A percentile compares a stretch with the other conserved stretches of the same genome.
These are phyloP conservation scores for Blastomyces percursus DNA, from an alignment of 2,329 filamentous ascomycete genomes.

Conservation along the genomic window DNA sequence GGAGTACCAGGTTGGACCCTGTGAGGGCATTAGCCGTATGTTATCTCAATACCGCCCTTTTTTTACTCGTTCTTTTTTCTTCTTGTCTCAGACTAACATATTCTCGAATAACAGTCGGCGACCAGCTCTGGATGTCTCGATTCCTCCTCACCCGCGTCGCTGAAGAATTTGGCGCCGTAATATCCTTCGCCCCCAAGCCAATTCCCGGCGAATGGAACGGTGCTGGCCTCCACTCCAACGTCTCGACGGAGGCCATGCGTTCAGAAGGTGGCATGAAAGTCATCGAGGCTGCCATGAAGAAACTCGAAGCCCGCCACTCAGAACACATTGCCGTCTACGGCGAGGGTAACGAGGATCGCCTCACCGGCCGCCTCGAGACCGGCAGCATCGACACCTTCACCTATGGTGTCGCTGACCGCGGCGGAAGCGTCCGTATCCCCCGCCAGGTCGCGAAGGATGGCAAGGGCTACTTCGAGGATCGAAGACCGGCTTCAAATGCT, in stretches of 20 bases:
- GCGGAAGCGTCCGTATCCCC: constrained; percentile 85
- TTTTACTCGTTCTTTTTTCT: no score
- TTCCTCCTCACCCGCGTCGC: constrained; percentile 84
- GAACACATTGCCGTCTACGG: constrained; percentile 92
- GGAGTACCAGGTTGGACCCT: constrained; percentile 96
- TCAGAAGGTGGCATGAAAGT: constrained; percentile 86
- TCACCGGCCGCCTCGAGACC: constrained; percentile 91
- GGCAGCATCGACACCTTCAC: constrained; percentile 86
- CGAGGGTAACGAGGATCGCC: constrained; percentile 87
- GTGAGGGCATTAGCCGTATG: constrained; percentile 70
- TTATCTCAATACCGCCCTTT: constrained; percentile 14
- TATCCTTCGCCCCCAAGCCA: constrained; percentile 92
- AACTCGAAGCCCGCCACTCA: constrained; percentile 63
- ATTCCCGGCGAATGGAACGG: constrained; percentile 97
- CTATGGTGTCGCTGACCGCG: constrained; percentile 92
- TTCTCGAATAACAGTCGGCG: constrained; percentile 55
- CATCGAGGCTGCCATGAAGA: constrained; percentile 80
- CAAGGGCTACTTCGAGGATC: constrained; percentile 89
- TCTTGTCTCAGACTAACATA: constrained; percentile 2
- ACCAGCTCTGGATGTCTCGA: constrained; percentile 89
- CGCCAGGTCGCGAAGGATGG: constrained; percentile 74
- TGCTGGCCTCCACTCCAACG: constrained; percentile 86
- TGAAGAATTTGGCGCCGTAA: constrained; percentile 93
- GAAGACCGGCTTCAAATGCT: constrained; percentile 72
- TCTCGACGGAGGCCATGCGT: constrained; percentile 82